phyloP scores from a whole-genome alignment of 148 eudicot species.

The Rhododendron simsii region DNA sequence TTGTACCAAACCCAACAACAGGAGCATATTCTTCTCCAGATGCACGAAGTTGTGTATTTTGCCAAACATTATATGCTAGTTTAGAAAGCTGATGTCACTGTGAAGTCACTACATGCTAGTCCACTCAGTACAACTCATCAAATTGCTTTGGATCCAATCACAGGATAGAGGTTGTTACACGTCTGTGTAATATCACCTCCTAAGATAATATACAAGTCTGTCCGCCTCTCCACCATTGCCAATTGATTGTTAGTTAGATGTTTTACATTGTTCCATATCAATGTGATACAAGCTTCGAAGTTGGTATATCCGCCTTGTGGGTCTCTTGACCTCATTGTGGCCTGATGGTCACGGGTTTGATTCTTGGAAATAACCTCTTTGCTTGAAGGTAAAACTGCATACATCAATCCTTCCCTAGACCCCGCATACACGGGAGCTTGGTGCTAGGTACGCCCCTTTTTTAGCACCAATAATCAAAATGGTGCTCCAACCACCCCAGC shows the following conservation, averaged over 20 bases:
- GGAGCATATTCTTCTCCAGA: background rate
- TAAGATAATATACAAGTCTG: background rate
- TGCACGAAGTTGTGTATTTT: background rate
- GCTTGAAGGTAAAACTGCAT: background rate
- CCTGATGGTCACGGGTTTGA: background rate
- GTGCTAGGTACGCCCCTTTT: background rate
- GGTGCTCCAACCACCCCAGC: background rate
- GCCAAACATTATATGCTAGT: background rate
- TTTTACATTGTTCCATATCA: background rate
- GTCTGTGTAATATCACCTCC: background rate
- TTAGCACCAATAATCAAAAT: background rate
- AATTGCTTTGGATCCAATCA: constrained; percentile 3
- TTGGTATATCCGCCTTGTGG: background rate
- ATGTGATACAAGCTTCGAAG: background rate
- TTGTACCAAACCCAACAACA: background rate
- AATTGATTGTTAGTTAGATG: background rate
- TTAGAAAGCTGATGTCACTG: background rate
- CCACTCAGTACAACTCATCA: background rate
- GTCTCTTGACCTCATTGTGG: background rate
- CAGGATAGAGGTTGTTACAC: background rate
- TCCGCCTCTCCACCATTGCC: background rate
- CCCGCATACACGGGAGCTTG: background rate
- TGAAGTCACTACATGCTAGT: background rate
- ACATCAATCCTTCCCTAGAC: background rate
- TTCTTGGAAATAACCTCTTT: too few species aligned